Evolutionary conservation across 768 basidiomycete genomes (phyloP).

Genomic region (Tulasnella sp.): DNA sequence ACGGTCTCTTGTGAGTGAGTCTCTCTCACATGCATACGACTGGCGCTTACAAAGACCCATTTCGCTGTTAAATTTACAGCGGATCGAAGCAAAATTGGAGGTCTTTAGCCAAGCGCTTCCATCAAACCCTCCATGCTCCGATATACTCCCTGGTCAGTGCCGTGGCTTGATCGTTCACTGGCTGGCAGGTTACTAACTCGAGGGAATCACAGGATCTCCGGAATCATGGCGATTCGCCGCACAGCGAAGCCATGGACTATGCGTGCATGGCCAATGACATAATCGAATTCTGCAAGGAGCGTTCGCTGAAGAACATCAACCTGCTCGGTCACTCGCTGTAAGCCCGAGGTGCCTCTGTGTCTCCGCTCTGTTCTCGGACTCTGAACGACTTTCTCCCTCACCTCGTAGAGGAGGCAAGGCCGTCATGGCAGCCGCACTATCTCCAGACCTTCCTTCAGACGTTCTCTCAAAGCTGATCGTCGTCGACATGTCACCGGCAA

Average conservation of each 20-base stretch:
- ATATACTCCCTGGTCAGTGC: constrained; percentile 6
- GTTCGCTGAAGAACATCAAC: constrained; percentile 43
- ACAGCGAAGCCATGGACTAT: constrained; percentile 62
- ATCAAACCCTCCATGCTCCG: constrained; percentile 48
- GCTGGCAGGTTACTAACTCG: not conserved
- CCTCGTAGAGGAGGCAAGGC: constrained; percentile 72
- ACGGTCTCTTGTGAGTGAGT: not conserved
- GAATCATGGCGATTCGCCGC: constrained; percentile 83
- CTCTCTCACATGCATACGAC: constrained; percentile 24
- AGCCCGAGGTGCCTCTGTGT: constrained; percentile 21
- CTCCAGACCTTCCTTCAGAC: constrained; percentile 30
- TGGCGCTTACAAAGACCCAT: constrained; percentile 48
- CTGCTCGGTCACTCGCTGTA: constrained; percentile 88
- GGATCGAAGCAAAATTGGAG: constrained; percentile 88
- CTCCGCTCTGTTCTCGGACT: not conserved
- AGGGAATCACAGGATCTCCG: constrained; percentile 51
- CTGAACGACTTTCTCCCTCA: not conserved
- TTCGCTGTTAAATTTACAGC: constrained; percentile 29
- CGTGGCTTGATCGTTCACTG: too few species aligned
- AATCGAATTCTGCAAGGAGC: constrained; percentile 42
- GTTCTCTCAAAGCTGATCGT: constrained; percentile 50
- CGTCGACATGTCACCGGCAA: constrained; percentile 71
- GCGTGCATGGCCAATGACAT: constrained; percentile 71
- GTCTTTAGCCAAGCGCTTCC: constrained; percentile 65
- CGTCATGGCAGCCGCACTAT: constrained; percentile 58